Evolutionary conservation across 2,329 filamentous ascomycete species (phyloP).

Genomic region (Aulographum hederae): DNA sequence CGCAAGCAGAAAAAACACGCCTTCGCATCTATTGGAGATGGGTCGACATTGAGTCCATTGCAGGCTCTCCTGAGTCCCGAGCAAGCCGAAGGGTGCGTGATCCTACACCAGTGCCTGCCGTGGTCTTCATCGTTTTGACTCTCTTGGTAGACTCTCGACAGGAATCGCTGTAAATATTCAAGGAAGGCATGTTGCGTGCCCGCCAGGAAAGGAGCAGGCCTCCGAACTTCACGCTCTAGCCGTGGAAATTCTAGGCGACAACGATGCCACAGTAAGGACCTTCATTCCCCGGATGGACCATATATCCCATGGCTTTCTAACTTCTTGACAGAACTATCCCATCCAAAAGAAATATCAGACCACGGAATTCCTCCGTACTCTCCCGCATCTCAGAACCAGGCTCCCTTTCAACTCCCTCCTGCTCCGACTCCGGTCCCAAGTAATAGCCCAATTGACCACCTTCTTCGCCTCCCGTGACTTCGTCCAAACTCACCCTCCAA

Average conservation of each 20-base stretch:
- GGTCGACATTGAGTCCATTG: slow-evolving; percentile 58
- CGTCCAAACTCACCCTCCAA: slow-evolving; percentile 74
- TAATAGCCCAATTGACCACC: slow-evolving; percentile 50
- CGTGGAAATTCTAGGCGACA: slow-evolving; percentile 54
- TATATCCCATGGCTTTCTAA: slow-evolving; percentile 1
- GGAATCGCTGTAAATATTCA: slow-evolving; percentile 63
- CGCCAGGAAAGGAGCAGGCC: slow-evolving; percentile 48
- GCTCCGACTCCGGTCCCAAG: slow-evolving; percentile 65
- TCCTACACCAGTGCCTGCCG: background rate
- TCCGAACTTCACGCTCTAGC: slow-evolving; percentile 63
- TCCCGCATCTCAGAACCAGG: slow-evolving; percentile 73
- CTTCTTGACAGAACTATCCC: slow-evolving; percentile 55
- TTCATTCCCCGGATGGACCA: too few relatives aligned
- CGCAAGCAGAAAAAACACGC: slow-evolving; percentile 69
- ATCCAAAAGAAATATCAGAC: slow-evolving; percentile 95
- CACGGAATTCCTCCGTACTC: slow-evolving; percentile 68
- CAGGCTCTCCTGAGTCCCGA: slow-evolving; percentile 64
- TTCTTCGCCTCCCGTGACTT: slow-evolving; percentile 59
- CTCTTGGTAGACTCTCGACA: slow-evolving; percentile 48
- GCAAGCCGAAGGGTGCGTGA: slow-evolving; percentile 54
- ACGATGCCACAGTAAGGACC: slow-evolving; percentile 55
- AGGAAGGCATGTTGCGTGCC: slow-evolving; percentile 61
- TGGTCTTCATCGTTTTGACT: background rate
- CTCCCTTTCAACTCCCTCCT: slow-evolving; percentile 66
- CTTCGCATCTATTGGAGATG: slow-evolving; percentile 77